Conservation (phyloP, 2,329 filamentous ascomycete genomes). For the Fusarium begoniae region DNA sequence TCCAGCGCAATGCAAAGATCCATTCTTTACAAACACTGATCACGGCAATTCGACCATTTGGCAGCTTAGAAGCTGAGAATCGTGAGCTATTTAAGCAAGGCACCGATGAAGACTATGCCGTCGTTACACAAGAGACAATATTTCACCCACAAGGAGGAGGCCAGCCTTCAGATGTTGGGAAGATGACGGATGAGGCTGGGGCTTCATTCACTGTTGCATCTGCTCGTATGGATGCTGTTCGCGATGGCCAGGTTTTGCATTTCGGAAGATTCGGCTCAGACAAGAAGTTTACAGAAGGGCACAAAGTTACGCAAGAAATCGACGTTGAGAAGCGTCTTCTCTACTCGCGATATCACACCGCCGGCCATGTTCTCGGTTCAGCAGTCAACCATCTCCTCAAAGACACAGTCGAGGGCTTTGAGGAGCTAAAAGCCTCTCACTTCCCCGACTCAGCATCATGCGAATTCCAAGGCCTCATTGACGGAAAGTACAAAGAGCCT, state of each 20-base stretch:
- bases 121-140: slow-evolving; percentile 72
- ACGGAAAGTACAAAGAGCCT: slow-evolving; percentile 66
- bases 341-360: slow-evolving; percentile 76
- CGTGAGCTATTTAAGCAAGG: slow-evolving; percentile 67
- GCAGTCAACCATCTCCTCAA: slow-evolving; percentile 70
- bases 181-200: slow-evolving; percentile 53
- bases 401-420: slow-evolving; percentile 61
- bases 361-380: slow-evolving; percentile 75
- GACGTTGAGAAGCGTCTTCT: slow-evolving; percentile 68
- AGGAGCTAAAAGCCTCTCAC: slow-evolving; percentile 77
- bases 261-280: slow-evolving; percentile 64
- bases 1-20: slow-evolving; percentile 56
- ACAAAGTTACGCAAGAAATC: slow-evolving; percentile 64
- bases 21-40: slow-evolving; percentile 55
- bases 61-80: slow-evolving; percentile 60
- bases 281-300: slow-evolving; percentile 51
- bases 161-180: slow-evolving; percentile 74
- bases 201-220: slow-evolving; percentile 60
- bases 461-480: slow-evolving; percentile 74
- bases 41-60: slow-evolving; percentile 58
- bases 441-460: slow-evolving; percentile 73
- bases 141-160: slow-evolving; percentile 81
- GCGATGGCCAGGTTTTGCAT: slow-evolving; percentile 69
- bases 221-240: slow-evolving; percentile 63
- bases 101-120: slow-evolving; percentile 60